Evolutionary conservation across 2,329 filamentous ascomycete genomes (phyloP), one percentile per base, ranked within the genome.

Genomic region (Aschersonia sp.): DNA sequence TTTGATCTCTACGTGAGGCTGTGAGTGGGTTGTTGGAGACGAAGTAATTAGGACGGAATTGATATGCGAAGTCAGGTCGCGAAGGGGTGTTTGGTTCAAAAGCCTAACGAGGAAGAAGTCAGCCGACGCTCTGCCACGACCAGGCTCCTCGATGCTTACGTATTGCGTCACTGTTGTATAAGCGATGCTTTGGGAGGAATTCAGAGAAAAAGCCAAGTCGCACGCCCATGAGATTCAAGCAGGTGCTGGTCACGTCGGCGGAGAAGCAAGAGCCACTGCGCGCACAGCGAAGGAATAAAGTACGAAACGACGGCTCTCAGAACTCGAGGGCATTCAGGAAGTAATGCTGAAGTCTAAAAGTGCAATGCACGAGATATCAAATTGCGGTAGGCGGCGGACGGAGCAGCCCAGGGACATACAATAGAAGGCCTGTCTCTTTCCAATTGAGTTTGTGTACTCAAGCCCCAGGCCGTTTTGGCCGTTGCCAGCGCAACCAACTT

Each of bases 391-490:
- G 43, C 31, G 43, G 30, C 41, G 31, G 40, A 44, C 30, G 35
- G 45, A 38, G 35, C 35, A 38, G 35, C 35, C 35, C 35, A 38
- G 35, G 35, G 35, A 20, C 20, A 20, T 40, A 30, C 35, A 40
- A 30, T 43, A 43, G 40, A n/a, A 38, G 35, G 42, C 46, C 28
- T 44, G 46, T 48, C 49, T 51, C 47, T 48, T 49, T 45, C 45
- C 50, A 9, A 31, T 30, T 46, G 35, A 29, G 54, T 63, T 63
- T 64, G 61, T 64, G 60, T 64, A 64, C 59, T 61, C 63, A 59
- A 49, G 30, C 48, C 31, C 12, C 12, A 10, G 31, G 20, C 45
- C 6, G 28, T 30, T 20, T 20, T 20, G 30, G 32, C 40, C 12
- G 61, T 64, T 64, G 61, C 61, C 51, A 56, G 49, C 46, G 51